These are phyloP conservation scores for Wilcoxina mikolae DNA, from an alignment of 495 filamentous ascomycete species.

Conservation along the genomic window DNA sequence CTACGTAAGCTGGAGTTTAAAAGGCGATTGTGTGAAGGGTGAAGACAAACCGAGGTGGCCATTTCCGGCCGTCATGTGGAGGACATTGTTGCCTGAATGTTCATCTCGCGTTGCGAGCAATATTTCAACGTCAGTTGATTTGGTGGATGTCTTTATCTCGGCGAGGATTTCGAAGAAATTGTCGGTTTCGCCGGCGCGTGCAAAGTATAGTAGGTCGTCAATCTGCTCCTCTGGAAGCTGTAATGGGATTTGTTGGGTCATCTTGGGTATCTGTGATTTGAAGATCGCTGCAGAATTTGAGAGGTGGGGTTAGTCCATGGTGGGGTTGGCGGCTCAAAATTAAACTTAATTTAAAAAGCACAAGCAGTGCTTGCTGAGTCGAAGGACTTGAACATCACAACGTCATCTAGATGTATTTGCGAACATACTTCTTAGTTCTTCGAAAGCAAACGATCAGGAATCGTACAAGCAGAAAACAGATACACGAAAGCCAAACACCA, in stretches of 20 bases:
- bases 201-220: slow-evolving; percentile 75
- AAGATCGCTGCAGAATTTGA: no score
- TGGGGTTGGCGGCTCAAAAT: no score
- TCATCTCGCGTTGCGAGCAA: slow-evolving; percentile 52
- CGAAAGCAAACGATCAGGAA: no score
- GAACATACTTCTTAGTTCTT: no score
- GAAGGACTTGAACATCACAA: no score
- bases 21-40: not conserved
- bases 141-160: slow-evolving; percentile 33
- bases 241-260: not conserved
- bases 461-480: no score
- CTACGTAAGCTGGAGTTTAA: not conserved
- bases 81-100: slow-evolving; percentile 50
- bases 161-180: slow-evolving; percentile 50
- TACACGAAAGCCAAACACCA: no score
- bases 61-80: slow-evolving; percentile 87
- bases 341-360: no score
- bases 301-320: no score
- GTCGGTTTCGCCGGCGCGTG: slow-evolving; percentile 56
- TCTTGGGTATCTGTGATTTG: no score
- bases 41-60: slow-evolving; percentile 53
- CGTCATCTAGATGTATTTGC: no score
- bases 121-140: slow-evolving; percentile 41
- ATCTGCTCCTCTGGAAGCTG: slow-evolving; percentile 54
- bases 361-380: no score